A percentile compares a stretch with the other conserved stretches of the same genome.
These are phyloP conservation scores for Shiraia bambusicola DNA, from an alignment of 2,329 filamentous ascomycete species.

Conservation along the genomic window DNA sequence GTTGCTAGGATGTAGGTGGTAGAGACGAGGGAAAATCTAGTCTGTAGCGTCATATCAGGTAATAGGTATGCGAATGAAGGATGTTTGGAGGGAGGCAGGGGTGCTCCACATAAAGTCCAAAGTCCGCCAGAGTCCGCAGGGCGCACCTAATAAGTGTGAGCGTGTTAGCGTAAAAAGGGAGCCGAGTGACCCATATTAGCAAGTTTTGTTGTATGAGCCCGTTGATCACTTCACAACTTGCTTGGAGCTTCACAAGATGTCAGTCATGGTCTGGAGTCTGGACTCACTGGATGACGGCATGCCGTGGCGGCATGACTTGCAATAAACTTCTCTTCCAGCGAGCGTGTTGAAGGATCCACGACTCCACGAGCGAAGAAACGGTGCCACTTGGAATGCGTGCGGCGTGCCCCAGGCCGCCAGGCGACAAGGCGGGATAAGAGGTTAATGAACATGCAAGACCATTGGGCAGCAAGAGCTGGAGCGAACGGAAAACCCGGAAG, in stretches of 20 bases:
- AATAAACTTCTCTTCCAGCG: background rate
- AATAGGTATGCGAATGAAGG: too few species aligned
- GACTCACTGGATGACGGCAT: conserved; percentile 7
- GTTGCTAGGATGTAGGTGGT: too few species aligned
- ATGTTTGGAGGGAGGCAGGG: too few species aligned
- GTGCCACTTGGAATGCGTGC: conserved; percentile 11
- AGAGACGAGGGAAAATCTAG: too few species aligned
- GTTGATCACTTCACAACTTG: conserved; percentile 4
- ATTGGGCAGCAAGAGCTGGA: conserved; percentile 16
- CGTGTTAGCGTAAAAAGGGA: too few species aligned
- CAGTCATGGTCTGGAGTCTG: conserved; percentile 6
- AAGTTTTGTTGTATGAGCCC: conserved; percentile 1
- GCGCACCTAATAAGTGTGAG: too few species aligned
- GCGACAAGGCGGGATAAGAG: conserved; percentile 1
- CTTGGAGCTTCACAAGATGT: conserved; percentile 3
- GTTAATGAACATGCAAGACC: conserved; percentile 1
- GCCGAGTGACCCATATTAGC: too few species aligned
- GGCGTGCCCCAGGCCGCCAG: too few species aligned
- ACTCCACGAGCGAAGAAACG: background rate
- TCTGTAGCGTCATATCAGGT: too few species aligned
- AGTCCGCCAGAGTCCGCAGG: too few species aligned
- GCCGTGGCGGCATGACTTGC: background rate
- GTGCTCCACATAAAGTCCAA: too few species aligned
- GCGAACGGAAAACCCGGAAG: conserved; percentile 21
- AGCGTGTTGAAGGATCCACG: background rate